Percentiles rank a stretch among this genome's conserved stretches.
phyloP scores from a whole-genome alignment of 2,329 filamentous ascomycete genomes.

The Blastomyces parvus region DNA sequence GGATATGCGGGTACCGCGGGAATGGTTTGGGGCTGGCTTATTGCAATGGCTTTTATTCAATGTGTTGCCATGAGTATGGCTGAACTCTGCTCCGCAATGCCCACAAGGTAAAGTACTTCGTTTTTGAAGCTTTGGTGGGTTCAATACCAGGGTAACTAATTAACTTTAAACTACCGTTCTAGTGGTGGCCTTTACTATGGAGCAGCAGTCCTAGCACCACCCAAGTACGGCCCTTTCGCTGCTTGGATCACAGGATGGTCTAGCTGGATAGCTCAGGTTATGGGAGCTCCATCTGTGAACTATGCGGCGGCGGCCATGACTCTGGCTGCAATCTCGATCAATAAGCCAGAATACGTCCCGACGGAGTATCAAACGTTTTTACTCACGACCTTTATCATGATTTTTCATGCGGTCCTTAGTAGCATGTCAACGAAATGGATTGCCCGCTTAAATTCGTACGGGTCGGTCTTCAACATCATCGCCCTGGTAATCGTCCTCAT shows the following conservation, averaged over 20 bases:
- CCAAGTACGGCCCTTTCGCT: slow-evolving; percentile 56
- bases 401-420: slow-evolving; percentile 57
- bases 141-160: not conserved
- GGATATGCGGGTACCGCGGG: slow-evolving; percentile 50
- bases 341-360: slow-evolving; percentile 55
- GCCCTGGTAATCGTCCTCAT: slow-evolving; percentile 58
- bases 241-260: slow-evolving; percentile 63
- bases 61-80: slow-evolving; percentile 61
- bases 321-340: slow-evolving; percentile 59
- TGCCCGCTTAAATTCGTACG: slow-evolving; percentile 59
- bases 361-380: slow-evolving; percentile 59
- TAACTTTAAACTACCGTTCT: not conserved
- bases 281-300: slow-evolving; percentile 56
- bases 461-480: slow-evolving; percentile 61
- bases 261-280: slow-evolving; percentile 60
- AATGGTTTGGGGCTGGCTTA: slow-evolving; percentile 68
- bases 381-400: slow-evolving; percentile 56
- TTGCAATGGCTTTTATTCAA: slow-evolving; percentile 63
- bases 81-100: slow-evolving; percentile 64
- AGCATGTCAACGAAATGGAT: slow-evolving; percentile 64
- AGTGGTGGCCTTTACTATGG: slow-evolving; percentile 65
- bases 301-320: slow-evolving; percentile 62
- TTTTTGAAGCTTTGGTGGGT: not conserved
- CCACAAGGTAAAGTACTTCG: slow-evolving; percentile 43
- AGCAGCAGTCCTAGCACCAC: slow-evolving; percentile 58